phyloP scores from a whole-genome alignment of 2,329 filamentous ascomycete species.

The Diaporthe caulivora region DNA sequence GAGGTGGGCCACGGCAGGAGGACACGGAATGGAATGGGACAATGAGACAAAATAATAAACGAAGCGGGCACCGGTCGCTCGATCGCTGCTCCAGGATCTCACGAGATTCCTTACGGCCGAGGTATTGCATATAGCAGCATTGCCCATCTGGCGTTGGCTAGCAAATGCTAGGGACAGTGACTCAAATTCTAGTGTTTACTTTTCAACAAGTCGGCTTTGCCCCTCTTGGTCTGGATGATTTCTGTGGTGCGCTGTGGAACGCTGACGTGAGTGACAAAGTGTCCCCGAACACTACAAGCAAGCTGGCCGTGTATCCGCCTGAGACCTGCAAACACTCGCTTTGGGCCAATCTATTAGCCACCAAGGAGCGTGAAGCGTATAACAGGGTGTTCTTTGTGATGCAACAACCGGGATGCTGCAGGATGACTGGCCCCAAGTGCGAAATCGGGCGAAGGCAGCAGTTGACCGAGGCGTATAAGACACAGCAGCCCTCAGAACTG shows the following conservation, averaged over 20 bases:
- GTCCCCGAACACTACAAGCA: background rate
- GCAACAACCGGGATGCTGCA: background rate
- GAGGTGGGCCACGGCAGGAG: background rate
- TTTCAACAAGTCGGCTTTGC: background rate
- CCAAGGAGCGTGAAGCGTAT: background rate
- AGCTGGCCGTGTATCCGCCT: background rate
- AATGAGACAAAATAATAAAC: conserved; percentile 18
- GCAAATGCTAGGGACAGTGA: conserved; percentile 6
- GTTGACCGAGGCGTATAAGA: background rate
- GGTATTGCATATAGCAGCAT: conserved; percentile 35
- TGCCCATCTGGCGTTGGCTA: conserved; percentile 37
- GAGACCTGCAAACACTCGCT: background rate
- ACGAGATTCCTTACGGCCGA: conserved; percentile 28
- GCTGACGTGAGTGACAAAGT: background rate
- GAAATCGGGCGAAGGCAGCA: background rate
- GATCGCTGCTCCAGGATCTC: conserved; percentile 30
- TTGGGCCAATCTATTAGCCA: too few species aligned
- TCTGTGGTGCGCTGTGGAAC: background rate
- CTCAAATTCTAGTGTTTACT: conserved; percentile 22
- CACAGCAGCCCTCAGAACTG: background rate
- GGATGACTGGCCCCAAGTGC: background rate
- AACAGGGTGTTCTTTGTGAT: background rate
- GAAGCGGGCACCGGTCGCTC: conserved; percentile 14
- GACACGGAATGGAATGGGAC: background rate
- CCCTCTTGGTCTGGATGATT: background rate